Evolutionary conservation across 176 grass and related monocot species (phyloP), one percentile per base, ranked within the genome.

Genomic region (Aegilops longissima): DNA sequence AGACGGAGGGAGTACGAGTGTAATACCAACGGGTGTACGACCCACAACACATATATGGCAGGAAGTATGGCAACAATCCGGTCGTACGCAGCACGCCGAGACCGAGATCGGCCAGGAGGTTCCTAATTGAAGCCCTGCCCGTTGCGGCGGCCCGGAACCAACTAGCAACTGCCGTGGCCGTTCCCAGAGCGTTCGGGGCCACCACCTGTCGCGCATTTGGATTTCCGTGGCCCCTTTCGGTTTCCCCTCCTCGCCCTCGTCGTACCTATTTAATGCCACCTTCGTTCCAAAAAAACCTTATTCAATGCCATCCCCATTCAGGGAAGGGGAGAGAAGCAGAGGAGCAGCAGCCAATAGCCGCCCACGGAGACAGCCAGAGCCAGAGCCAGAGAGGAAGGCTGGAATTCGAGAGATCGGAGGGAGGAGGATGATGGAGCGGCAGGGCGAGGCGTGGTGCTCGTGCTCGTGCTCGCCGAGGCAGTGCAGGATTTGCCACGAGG

Each of bases 401-500:
- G 36, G 36, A 45, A 25, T 25, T 5, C 5, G 39, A 44, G 70
- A 25, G 70, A 24, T 73, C 39, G 70, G 70, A 73, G 70, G 70
- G n/a, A n/a, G 70, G 70, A 73, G 70, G 70, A 12, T 2, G 70
- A 73, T 25, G 70, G 70, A 73, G 70, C 70, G 23, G 23, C 38
- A 73, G 6, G 70, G 0, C 70, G 70, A 45, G 38, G n/a, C 12
- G 70, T 4, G 70, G 38, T 45, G 70, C 24, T 25, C 70, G 40
- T 45, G 70, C 24, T 25, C 70, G 40, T 73, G 70, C 70, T 45
- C 70, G 5, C 11, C 24, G 70, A 44, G 39, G 39, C 70, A 45
- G 70, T 73, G 70, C 39, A 44, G 70, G 70, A 73, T 73, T 73
- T 73, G 70, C 70, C 70, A 73, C 39, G 70, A 73, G 38, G 70